Base-by-base conservation (phyloP, 495 filamentous ascomycete species). In the Penicillium bovifimosum region DNA sequence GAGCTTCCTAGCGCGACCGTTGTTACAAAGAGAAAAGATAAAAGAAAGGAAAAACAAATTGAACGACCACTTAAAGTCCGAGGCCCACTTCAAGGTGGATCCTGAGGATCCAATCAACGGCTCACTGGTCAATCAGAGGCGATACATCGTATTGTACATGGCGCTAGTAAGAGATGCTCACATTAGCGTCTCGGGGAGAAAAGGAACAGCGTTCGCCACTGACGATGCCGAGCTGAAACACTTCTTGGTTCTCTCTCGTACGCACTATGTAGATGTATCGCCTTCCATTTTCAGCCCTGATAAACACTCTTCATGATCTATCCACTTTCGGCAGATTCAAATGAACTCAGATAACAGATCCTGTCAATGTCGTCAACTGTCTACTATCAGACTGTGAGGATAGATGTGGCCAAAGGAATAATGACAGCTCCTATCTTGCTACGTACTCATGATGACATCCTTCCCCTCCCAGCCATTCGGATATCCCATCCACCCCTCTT, bases 1-100 rank as follows among this genome's bases (percentile, higher is more conserved):
- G 62, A 64, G 58, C 58, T 65, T 62, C 62, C 67, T 69, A 69
- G 69, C 64, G 67, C 65, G 59, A 53, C 69, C 69, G 69, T 72
- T 70, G n/a, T 64, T 24, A 53, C 51, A 32, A 24, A 39, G 28
- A 50, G 43, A 47, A 60, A 56, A 62, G 46, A 55, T 1, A 9
- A 14, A 18, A 11, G 7, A 1, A n/a, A 16, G 56, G 2, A 9
- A 14, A 18, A 11, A 9, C 1, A n/a, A 16, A 24, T 31, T 54
- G 57, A 56, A 27, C 14, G 6, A n/a, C 48, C 48, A 51, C 27
- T 38, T 51, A 41, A 20, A 32, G 41, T 34, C 49, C 17, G 32
- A 16, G 36, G 2, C 7, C 52, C 42, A 48, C 14, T 41, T 7
- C 2, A 0, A 7, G 26, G 54, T 50, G 56, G 51, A 60, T 53